Evolutionary conservation across 2,329 filamentous ascomycete species (phyloP).

Genomic region (Verticillium klebahnii): DNA sequence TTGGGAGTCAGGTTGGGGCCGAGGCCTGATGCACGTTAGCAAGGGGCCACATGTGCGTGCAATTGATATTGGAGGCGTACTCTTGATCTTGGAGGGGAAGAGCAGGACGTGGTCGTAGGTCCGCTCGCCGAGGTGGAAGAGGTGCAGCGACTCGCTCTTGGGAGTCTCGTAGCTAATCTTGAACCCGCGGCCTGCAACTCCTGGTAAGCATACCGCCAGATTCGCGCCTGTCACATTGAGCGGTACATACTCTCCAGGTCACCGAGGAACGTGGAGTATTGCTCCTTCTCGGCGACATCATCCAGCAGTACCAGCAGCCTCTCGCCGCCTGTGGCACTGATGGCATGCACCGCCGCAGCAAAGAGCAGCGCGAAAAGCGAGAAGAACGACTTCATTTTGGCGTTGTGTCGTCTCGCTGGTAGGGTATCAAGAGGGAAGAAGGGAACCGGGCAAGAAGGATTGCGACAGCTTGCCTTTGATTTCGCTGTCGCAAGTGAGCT

Average conservation of each 20-base stretch:
- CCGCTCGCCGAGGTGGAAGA: conserved; percentile 84
- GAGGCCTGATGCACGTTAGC: conserved; percentile 47
- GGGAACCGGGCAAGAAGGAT: conserved; percentile 15
- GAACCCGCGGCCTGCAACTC: conserved; percentile 69
- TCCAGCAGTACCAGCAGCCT: conserved; percentile 84
- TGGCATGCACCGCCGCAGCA: conserved; percentile 63
- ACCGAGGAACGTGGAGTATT: conserved; percentile 76
- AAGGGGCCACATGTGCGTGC: not conserved
- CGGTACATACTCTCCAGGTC: conserved; percentile 60
- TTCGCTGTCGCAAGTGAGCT: conserved; percentile 3
- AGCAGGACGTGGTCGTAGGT: conserved; percentile 88
- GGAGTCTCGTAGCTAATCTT: conserved; percentile 76
- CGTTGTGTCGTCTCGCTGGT: conserved; percentile 5
- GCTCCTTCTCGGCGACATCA: conserved; percentile 71
- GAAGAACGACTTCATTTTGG: conserved; percentile 69
- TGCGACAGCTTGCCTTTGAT: conserved; percentile 10
- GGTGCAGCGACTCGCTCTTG: conserved; percentile 68
- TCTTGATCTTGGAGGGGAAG: conserved; percentile 87
- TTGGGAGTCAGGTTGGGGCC: conserved; percentile 85
- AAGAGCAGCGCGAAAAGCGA: conserved; percentile 62
- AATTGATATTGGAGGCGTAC: conserved; percentile 33
- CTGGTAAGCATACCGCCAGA: conserved; percentile 16
- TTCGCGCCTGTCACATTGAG: not conserved
- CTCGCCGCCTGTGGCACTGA: conserved; percentile 76
- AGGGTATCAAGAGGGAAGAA: conserved; percentile 9